A percentile compares a stretch with the other conserved stretches of the same genome.
Evolutionary conservation across 805 yeast genomes (phyloP).

Genomic region (Wickerhamiella brachini): DNA sequence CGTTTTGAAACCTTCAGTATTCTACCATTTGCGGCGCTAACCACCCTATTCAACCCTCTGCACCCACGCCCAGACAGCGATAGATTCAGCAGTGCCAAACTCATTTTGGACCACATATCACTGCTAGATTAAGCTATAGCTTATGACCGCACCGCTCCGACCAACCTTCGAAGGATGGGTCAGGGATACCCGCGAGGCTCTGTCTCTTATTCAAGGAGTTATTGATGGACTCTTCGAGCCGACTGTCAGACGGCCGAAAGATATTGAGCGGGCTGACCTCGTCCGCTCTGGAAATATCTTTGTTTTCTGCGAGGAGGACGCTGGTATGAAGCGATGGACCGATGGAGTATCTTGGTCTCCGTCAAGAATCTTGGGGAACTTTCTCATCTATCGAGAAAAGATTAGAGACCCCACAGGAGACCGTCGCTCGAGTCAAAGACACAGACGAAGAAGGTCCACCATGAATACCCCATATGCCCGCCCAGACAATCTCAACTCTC

Average conservation of each 20-base stretch:
- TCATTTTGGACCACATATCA: not conserved
- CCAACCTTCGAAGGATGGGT: slow-evolving; percentile 69
- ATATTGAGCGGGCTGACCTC: slow-evolving; percentile 50
- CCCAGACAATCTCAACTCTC: not conserved
- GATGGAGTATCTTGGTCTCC: slow-evolving; percentile 96
- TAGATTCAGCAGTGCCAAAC: not conserved
- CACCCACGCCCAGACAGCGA: not conserved
- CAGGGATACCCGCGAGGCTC: slow-evolving; percentile 70
- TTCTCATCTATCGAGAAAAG: slow-evolving; percentile 67
- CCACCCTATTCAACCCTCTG: not conserved
- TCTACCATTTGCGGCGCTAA: not conserved
- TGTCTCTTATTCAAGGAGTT: slow-evolving; percentile 68
- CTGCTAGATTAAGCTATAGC: slow-evolving; percentile 6
- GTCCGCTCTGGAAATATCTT: slow-evolving; percentile 70
- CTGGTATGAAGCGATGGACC: slow-evolving; percentile 89
- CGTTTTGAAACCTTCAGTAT: not conserved
- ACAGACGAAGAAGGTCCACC: not conserved
- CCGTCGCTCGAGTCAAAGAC: slow-evolving; percentile 8
- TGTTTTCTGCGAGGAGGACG: slow-evolving; percentile 68
- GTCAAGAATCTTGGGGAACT: slow-evolving; percentile 72
- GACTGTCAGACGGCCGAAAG: slow-evolving; percentile 71
- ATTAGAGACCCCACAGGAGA: slow-evolving; percentile 32
- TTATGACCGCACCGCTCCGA: slow-evolving; percentile 10
- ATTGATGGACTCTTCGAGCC: slow-evolving; percentile 43
- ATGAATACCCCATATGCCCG: slow-evolving; percentile 2